These are phyloP conservation scores for Alternaria metachromatica DNA, from an alignment of 2,329 filamentous ascomycete species.

Conservation along the genomic window DNA sequence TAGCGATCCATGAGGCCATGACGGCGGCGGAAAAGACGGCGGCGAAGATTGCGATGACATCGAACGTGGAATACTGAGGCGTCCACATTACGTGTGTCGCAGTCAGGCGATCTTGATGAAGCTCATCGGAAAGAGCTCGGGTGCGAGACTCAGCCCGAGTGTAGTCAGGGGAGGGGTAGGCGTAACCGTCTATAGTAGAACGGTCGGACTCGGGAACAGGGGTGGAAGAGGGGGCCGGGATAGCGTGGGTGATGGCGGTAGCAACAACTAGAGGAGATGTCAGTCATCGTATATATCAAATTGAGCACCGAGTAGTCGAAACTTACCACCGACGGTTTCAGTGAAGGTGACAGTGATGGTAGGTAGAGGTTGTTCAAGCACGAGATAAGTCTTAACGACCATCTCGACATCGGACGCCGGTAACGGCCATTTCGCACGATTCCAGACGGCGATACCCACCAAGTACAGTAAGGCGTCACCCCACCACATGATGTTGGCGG, in stretches of 20 bases:
- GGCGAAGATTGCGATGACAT: not conserved
- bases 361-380: not conserved
- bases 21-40: not conserved
- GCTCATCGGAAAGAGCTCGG: not conserved
- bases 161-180: not conserved
- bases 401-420: not conserved
- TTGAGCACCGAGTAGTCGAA: not conserved
- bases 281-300: not conserved
- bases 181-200: not conserved
- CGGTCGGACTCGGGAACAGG: not conserved
- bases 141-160: not conserved
- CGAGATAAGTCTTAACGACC: not conserved
- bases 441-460: not conserved
- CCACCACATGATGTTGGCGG: conserved; percentile 1
- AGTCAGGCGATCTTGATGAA: not conserved
- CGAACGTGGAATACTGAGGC: not conserved
- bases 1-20: not conserved
- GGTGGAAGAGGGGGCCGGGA: not conserved
- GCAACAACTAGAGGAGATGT: not conserved
- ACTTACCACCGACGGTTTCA: conserved; percentile 8
- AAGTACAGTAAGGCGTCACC: conserved; percentile 1
- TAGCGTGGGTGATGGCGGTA: conserved; percentile 1
- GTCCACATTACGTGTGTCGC: not conserved
- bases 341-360: conserved; percentile 12
- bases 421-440: not conserved